Conservation (phyloP, 176 grass and related monocot species). For the Oryza officinalis region DNA sequence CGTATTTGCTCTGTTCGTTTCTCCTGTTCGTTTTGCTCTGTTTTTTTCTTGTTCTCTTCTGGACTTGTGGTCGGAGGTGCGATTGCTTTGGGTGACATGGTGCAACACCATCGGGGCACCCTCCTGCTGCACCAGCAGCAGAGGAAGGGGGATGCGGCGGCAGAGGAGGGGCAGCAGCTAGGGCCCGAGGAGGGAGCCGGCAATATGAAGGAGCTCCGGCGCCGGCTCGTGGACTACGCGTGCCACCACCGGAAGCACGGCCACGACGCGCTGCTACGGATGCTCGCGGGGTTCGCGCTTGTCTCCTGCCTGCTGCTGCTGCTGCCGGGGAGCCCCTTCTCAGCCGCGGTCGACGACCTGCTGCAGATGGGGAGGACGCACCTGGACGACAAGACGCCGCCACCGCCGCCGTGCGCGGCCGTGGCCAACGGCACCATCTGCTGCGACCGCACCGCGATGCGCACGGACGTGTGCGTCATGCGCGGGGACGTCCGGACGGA, state of each 20-base stretch:
- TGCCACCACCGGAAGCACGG: slow-evolving; percentile 45
- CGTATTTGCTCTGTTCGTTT: not conserved
- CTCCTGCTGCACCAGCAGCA: slow-evolving; percentile 35
- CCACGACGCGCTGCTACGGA: slow-evolving; percentile 41
- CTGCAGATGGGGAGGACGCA: slow-evolving; percentile 19
- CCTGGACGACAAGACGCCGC: not conserved
- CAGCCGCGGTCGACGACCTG: slow-evolving; percentile 46
- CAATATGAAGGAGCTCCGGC: slow-evolving; percentile 36
- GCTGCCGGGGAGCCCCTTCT: slow-evolving; percentile 35
- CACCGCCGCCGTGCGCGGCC: not conserved
- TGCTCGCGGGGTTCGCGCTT: slow-evolving; percentile 37
- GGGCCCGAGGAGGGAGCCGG: not conserved
- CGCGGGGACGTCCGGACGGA: slow-evolving; percentile 49
- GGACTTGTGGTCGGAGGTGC: not conserved
- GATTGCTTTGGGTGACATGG: slow-evolving; percentile 30
- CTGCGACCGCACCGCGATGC: slow-evolving; percentile 47
- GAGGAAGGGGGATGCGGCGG: slow-evolving; percentile 1
- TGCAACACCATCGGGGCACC: slow-evolving; percentile 45
- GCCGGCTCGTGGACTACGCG: slow-evolving; percentile 29
- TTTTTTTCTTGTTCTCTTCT: not conserved
- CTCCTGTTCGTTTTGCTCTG: not conserved
- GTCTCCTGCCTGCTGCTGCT: slow-evolving; percentile 36
- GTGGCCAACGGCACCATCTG: slow-evolving; percentile 36
- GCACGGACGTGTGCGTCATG: slow-evolving; percentile 63
- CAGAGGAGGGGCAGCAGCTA: not conserved